These are phyloP conservation scores for Solanum pinnatisectum DNA, from an alignment of 257 asterid species.

Conservation along the genomic window DNA sequence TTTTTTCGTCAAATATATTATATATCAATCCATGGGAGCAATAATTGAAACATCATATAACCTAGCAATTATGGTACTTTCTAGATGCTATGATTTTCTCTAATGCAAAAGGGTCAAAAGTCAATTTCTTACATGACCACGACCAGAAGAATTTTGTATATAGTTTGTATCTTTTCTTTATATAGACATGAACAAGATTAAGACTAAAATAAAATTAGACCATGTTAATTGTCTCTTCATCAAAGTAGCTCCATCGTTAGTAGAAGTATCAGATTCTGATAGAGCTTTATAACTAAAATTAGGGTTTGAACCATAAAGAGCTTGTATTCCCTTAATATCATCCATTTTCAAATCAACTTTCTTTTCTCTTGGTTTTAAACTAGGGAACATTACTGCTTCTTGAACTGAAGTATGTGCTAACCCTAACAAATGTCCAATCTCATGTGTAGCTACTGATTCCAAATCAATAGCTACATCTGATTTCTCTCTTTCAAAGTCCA, in stretches of 20 bases:
- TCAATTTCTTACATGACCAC: not conserved
- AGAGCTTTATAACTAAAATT: slow-evolving; percentile 37
- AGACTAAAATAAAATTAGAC: not conserved
- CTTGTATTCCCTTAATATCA: slow-evolving; percentile 67
- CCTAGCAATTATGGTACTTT: not conserved
- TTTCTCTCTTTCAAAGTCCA: slow-evolving; percentile 41
- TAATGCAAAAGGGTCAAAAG: not conserved
- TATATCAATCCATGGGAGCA: not conserved
- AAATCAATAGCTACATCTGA: slow-evolving; percentile 58
- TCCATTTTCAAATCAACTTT: slow-evolving; percentile 50
- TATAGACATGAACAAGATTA: slow-evolving; percentile 9
- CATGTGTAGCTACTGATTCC: slow-evolving; percentile 92
- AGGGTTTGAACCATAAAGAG: slow-evolving; percentile 72
- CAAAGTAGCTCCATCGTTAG: slow-evolving; percentile 14
- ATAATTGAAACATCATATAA: not conserved
- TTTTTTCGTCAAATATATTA: not conserved
- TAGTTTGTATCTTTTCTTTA: not conserved
- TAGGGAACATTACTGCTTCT: slow-evolving; percentile 87
- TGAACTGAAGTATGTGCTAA: slow-evolving; percentile 45
- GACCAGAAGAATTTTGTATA: not conserved
- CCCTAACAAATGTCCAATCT: slow-evolving; percentile 81
- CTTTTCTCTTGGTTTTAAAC: slow-evolving; percentile 51
- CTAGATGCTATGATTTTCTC: not conserved
- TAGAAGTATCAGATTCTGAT: slow-evolving; percentile 44
- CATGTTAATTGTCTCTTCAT: slow-evolving; percentile 1